Percentiles rank a stretch among this genome's conserved stretches.
phyloP scores from a whole-genome alignment of 2,329 filamentous ascomycete species.

The Hypoxylon sp. region DNA sequence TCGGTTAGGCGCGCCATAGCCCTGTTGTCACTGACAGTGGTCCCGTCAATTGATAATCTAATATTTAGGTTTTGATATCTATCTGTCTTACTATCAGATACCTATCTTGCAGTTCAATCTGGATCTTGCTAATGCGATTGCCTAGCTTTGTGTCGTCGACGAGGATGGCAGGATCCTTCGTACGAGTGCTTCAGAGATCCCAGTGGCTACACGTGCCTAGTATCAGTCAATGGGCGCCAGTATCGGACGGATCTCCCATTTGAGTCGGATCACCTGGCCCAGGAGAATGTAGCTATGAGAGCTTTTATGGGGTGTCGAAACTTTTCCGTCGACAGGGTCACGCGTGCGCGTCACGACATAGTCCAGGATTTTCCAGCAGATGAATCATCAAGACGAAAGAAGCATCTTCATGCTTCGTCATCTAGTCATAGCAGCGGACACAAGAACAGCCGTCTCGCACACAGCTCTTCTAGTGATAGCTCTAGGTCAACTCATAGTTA shows the following conservation, averaged over 20 bases:
- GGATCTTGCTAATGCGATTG: no score
- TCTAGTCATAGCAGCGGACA: constrained; percentile 55
- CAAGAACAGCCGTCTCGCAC: constrained; percentile 58
- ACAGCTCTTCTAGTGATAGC: no score
- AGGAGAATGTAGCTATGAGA: constrained; percentile 93
- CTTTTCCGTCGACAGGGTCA: constrained; percentile 96
- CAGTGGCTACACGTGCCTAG: constrained; percentile 86
- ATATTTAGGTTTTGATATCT: no score
- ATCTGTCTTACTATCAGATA: constrained; percentile 43
- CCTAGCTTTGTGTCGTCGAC: constrained; percentile 94
- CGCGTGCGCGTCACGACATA: constrained; percentile 78
- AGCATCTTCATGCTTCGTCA: constrained; percentile 62
- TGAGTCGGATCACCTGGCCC: constrained; percentile 82
- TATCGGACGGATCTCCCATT: constrained; percentile 92
- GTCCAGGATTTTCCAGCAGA: constrained; percentile 73
- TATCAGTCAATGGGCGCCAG: constrained; percentile 94
- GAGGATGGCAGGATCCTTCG: constrained; percentile 90
- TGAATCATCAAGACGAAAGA: constrained; percentile 64
- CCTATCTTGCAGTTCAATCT: constrained; percentile 50
- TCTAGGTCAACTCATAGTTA: no score
- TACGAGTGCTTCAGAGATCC: constrained; percentile 84
- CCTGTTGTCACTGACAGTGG: no score
- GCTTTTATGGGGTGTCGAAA: constrained; percentile 98
- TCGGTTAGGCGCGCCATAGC: no score
- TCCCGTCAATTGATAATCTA: no score